phyloP scores from a whole-genome alignment of 768 basidiomycete genomes.

The Collybia mongolica region DNA sequence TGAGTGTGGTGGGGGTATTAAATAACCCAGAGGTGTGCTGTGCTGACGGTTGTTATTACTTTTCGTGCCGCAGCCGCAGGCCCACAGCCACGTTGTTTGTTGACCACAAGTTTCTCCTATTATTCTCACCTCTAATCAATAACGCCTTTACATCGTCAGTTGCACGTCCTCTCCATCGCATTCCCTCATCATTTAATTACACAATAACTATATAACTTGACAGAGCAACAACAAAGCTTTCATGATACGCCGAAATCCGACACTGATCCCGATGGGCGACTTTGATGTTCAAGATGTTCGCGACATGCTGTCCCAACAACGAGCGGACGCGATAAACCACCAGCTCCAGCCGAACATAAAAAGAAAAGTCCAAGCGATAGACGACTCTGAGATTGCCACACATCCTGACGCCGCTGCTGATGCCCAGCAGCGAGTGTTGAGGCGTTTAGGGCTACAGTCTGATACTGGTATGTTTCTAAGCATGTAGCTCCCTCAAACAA shows the following conservation, averaged over 20 bases:
- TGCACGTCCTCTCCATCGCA: constrained; percentile 15
- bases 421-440: constrained; percentile 24
- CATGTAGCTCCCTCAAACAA: constrained; percentile 1
- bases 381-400: constrained; percentile 31
- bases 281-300: constrained; percentile 78
- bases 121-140: constrained; percentile 6
- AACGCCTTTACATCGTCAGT: background rate
- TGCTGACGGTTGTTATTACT: constrained; percentile 3
- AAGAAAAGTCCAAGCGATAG: constrained; percentile 31
- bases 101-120: constrained; percentile 9
- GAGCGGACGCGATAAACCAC: constrained; percentile 35
- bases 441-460: constrained; percentile 22
- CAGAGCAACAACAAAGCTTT: background rate
- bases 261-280: constrained; percentile 75
- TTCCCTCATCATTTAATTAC: constrained; percentile 3
- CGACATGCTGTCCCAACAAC: constrained; percentile 52
- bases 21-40: constrained; percentile 11
- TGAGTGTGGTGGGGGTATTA: constrained; percentile 11
- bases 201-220: background rate
- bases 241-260: constrained; percentile 79
- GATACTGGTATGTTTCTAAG: constrained; percentile 10
- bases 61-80: constrained; percentile 5
- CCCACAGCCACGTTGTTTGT: constrained; percentile 2
- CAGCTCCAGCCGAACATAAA: constrained; percentile 46
- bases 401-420: constrained; percentile 21